phyloP scores from a whole-genome alignment of 768 basidiomycete genomes.

The Lactarius pseudohatsudake region DNA sequence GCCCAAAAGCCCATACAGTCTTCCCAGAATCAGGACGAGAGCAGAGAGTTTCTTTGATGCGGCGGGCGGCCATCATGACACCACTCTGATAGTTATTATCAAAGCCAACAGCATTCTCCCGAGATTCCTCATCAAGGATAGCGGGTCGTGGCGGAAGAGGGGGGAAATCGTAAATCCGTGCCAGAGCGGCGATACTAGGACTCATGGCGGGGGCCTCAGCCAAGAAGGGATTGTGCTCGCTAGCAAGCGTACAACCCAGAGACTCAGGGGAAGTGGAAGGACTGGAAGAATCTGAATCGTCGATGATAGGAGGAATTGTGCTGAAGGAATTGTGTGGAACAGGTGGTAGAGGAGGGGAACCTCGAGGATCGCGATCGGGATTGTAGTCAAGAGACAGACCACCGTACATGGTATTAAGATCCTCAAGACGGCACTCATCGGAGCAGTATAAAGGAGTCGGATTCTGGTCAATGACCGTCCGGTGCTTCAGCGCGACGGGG shows the following conservation, averaged over 20 bases:
- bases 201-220: conserved; percentile 31
- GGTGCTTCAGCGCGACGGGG: conserved; percentile 46
- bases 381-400: conserved; percentile 48
- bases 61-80: conserved; percentile 67
- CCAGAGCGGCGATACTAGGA: conserved; percentile 38
- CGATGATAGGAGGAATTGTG: conserved; percentile 34
- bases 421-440: conserved; percentile 65
- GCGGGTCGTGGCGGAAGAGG: conserved; percentile 56
- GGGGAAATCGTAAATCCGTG: conserved; percentile 47
- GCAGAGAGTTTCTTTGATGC: conserved; percentile 50
- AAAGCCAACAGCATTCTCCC: conserved; percentile 25
- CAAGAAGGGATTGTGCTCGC: conserved; percentile 23
- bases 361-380: conserved; percentile 43
- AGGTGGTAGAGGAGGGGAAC: conserved; percentile 41
- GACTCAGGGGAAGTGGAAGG: conserved; percentile 31
- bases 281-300: conserved; percentile 33
- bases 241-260: conserved; percentile 23
- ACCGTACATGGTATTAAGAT: conserved; percentile 43
- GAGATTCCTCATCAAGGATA: conserved; percentile 36
- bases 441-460: conserved; percentile 87
- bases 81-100: conserved; percentile 52
- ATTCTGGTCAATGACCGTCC: conserved; percentile 73
- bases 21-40: conserved; percentile 41
- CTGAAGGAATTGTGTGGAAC: conserved; percentile 42
- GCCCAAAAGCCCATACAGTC: conserved; percentile 20